A percentile compares a stretch with the other conserved stretches of the same genome.
phyloP scores from a whole-genome alignment of 1,139 yeast species.

The Geotrichum candidum region DNA sequence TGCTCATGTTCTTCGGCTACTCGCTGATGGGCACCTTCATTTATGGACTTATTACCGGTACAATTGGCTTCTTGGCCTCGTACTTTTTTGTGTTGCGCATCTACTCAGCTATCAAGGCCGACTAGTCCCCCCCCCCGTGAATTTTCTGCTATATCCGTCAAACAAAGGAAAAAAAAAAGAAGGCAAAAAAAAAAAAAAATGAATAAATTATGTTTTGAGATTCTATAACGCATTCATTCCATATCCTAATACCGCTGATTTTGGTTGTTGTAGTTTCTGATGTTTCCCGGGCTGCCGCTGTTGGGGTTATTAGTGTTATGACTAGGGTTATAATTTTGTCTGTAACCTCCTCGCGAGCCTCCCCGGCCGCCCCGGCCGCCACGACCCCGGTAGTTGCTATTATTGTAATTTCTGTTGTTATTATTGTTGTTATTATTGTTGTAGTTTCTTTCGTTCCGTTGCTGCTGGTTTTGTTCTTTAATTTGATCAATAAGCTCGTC shows the following conservation, averaged over 20 bases:
- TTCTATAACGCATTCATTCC: background rate
- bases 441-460: slow-evolving; percentile 45
- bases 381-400: slow-evolving; percentile 20
- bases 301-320: slow-evolving; percentile 16
- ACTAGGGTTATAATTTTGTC: slow-evolving; percentile 16
- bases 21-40: slow-evolving; percentile 58
- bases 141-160: background rate
- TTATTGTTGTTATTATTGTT: slow-evolving; percentile 20
- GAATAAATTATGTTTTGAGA: slow-evolving; percentile 1
- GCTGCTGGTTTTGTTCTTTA: slow-evolving; percentile 64
- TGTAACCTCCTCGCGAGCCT: slow-evolving; percentile 20
- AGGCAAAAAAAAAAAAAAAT: background rate
- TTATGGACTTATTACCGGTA: slow-evolving; percentile 68
- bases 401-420: slow-evolving; percentile 23
- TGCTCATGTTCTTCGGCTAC: slow-evolving; percentile 63
- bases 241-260: slow-evolving; percentile 10
- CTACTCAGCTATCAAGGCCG: slow-evolving; percentile 54
- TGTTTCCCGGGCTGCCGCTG: slow-evolving; percentile 1
- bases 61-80: slow-evolving; percentile 64
- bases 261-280: slow-evolving; percentile 15
- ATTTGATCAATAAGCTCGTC: slow-evolving; percentile 45
- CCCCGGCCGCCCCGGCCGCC: slow-evolving; percentile 24
- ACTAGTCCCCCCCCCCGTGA: slow-evolving; percentile 31
- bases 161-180: background rate
- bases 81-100: slow-evolving; percentile 53